Evolutionary conservation across 371 early-diverging fungal genomes (phyloP).

Genomic region (Vairimorpha apis): DNA sequence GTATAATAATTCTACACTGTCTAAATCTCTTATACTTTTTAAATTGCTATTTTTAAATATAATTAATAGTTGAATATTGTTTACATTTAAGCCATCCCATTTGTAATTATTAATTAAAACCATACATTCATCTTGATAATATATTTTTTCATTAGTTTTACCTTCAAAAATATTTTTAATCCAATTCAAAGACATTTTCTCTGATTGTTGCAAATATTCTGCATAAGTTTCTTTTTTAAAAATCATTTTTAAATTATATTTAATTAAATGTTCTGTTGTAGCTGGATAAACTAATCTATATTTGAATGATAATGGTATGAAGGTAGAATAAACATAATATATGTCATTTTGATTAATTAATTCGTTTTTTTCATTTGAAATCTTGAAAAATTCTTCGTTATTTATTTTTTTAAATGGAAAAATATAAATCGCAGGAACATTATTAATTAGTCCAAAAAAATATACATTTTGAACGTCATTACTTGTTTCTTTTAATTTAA

Average conservation of each 20-base stretch:
- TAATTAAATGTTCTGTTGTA: slow-evolving; percentile 43
- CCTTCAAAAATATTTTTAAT: slow-evolving; percentile 33
- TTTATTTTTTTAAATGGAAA: slow-evolving; percentile 11
- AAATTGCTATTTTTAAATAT: slow-evolving; percentile 53
- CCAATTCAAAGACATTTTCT: slow-evolving; percentile 15
- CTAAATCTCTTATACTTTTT: slow-evolving; percentile 40
- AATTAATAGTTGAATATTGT: slow-evolving; percentile 53
- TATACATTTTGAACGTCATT: background rate
- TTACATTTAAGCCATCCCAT: slow-evolving; percentile 45
- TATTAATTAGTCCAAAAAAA: slow-evolving; percentile 26
- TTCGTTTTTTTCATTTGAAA: slow-evolving; percentile 8
- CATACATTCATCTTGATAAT: slow-evolving; percentile 47
- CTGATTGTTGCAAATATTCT: slow-evolving; percentile 35
- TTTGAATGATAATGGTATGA: background rate
- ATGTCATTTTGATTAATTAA: slow-evolving; percentile 15
- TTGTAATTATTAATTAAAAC: slow-evolving; percentile 56
- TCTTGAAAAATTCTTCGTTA: background rate
- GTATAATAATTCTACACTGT: slow-evolving; percentile 3
- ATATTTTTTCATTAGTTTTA: slow-evolving; percentile 34
- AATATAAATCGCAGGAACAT: slow-evolving; percentile 24
- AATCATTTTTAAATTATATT: slow-evolving; percentile 20
- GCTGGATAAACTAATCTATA: slow-evolving; percentile 49
- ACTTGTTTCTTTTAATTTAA: too few species aligned
- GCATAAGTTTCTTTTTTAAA: slow-evolving; percentile 44
- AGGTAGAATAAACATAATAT: slow-evolving; percentile 6